A percentile compares a stretch with the other conserved stretches of the same genome.
Evolutionary conservation across 352 stramenopile genomes (phyloP).

Genomic region (Globisporangium megalacanthum): DNA sequence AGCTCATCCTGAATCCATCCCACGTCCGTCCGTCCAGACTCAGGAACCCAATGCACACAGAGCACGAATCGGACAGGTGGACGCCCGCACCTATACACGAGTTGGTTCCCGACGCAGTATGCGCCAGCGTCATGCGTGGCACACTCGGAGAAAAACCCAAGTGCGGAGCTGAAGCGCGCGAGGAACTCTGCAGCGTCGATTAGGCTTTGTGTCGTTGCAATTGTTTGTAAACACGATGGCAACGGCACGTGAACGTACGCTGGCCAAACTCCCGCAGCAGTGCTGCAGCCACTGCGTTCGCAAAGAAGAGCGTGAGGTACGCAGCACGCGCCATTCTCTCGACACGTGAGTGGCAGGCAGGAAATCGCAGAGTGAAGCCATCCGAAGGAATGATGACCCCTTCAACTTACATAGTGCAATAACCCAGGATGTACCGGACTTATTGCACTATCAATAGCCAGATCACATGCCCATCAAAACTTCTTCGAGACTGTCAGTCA

Average conservation of each 20-base stretch:
- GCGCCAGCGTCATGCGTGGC: conserved; percentile 20
- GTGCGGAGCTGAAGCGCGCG: conserved; percentile 24
- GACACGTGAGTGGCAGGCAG: neutral
- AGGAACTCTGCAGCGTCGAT: conserved; percentile 14
- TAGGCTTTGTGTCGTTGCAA: neutral
- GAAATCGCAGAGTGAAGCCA: neutral
- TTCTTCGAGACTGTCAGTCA: neutral
- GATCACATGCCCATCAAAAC: no score
- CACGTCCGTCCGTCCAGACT: neutral
- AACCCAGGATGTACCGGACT: neutral
- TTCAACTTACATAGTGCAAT: conserved; percentile 1
- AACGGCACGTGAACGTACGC: conserved; percentile 20
- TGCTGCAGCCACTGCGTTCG: conserved; percentile 38
- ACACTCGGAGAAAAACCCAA: conserved; percentile 47
- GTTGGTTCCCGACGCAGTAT: conserved; percentile 65
- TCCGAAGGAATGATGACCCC: neutral
- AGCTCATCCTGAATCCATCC: conserved; percentile 40
- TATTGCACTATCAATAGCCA: neutral
- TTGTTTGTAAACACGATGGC: conserved; percentile 10
- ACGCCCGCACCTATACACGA: conserved; percentile 46
- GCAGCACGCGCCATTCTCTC: conserved; percentile 20
- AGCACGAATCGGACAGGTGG: neutral
- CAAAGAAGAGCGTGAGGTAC: conserved; percentile 73
- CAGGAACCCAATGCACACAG: neutral
- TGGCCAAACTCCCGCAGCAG: conserved; percentile 58